Base-by-base conservation (phyloP, 1,284 basidiomycete species). In the Boletus sp. region DNA sequence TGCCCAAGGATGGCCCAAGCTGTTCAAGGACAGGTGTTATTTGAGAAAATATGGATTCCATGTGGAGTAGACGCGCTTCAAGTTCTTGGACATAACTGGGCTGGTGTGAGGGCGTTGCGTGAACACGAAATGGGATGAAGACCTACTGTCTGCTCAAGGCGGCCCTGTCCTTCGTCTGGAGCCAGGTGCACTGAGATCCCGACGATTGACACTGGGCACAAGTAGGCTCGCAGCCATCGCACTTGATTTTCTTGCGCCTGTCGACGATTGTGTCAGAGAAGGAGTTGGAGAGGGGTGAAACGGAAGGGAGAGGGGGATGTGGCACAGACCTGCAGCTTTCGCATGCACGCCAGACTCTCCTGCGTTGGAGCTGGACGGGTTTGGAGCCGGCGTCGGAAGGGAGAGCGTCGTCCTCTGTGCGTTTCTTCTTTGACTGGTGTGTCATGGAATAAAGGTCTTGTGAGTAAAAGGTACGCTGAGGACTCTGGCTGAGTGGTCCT, bases 181-280 rank as follows among this genome's bases (percentile, higher is more conserved):
- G 71, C 88, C 88, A 91, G 35, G 84, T 88, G 62, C 88, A 91
- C 56, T 82, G 78, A 5, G 84, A 83, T 44, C 80, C 80, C 10
- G 85, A 84, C 32, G 79, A 70, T 13, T 77, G 65, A 61, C 88
- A 91, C 58, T 91, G 88, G 0, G 85, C 83, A 57, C 88, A 91
- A n/a, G 82, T 84, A 12, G 88, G 88, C 62, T 91, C 88, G 58
- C 72, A 78, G 53, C 88, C 88, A 71, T 91, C 88, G 67, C 88
- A 91, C 66, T 91, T 91, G 64, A 91, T 90, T 77, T 91, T 91
- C 78, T 91, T 91, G 53, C 87, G 80, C 54, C 88, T 90, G 63
- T 35, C 14, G 39, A 43, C 26, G 51, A 61, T 46, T n/a, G 23
- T 5, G 52, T 62, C 42, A 64, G 61, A 10, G 26, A 44, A 9